Base-by-base conservation (phyloP, 805 yeast species). In the Schizosaccharomyces japonicus region DNA sequence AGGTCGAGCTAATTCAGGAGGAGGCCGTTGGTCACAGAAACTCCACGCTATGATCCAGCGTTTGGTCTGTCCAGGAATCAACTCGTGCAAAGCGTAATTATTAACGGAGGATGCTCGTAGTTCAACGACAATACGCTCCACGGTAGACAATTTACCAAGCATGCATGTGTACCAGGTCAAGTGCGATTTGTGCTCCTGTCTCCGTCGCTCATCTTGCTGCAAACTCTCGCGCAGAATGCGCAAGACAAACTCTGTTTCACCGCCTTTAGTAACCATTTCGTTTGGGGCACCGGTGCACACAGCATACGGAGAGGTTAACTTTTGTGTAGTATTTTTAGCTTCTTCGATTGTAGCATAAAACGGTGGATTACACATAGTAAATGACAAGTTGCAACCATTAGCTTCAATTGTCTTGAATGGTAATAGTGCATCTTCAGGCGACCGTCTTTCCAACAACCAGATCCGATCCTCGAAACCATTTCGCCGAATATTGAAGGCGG, bases 301-400 rank as follows among this genome's bases (percentile, higher is more conserved):
- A 3, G 58, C 55, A 11, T 54, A 48, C 1, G 58, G 52, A 4
- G 52, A 30, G 2, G 5, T 11, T 4, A 39, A 27, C 2, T 44
- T 33, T 3, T 50, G 47, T 23, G 17, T 36, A 36, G 13, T 5
- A 11, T 36, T 36, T 2, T 19, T 1, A 53, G 67, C 50, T 40
- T 69, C 73, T 1, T 54, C 57, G 0, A 25, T 8, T 0, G 68
- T 61, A 2, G 52, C 48, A 53, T 69, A 71, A 52, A 71, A 71
- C 1, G 76, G 76, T 2, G 76, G 76, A 52, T 71, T 71, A 54
- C 76, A 71, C 55, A 72, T 61, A 4, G 64, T 58, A 36, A 36
- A 36, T 25, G 42, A 8, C 17, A 36, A 36, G 6, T 36, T 49
- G 70, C 63, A 29, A 49, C 50, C 23, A 52, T 34, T 17, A 33